These are phyloP conservation scores for Amanita molliuscula DNA, from an alignment of 768 basidiomycete genomes.

Conservation along the genomic window DNA sequence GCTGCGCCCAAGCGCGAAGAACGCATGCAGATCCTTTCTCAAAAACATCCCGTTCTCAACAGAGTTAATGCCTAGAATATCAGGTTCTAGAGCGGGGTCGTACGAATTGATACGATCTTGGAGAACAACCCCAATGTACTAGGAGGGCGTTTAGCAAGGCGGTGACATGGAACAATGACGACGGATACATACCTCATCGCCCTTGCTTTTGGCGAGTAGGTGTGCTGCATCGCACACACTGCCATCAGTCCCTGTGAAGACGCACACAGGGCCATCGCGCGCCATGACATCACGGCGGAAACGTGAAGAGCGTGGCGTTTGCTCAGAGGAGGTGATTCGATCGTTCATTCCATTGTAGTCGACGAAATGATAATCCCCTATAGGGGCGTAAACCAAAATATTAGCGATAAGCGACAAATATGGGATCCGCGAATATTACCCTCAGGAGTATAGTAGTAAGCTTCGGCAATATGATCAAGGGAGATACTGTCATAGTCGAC, in stretches of 20 bases:
- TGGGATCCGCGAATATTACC: conserved; percentile 5
- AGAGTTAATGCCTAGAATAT: no score
- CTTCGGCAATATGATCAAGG: neutral
- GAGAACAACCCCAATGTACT: no score
- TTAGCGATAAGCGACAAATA: neutral
- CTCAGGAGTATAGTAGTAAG: conserved; percentile 11
- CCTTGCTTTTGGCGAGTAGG: conserved; percentile 8
- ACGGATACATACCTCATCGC: conserved; percentile 7
- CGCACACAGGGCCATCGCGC: conserved; percentile 5
- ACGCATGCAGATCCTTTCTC: neutral
- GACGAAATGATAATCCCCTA: conserved; percentile 8
- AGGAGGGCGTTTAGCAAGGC: conserved; percentile 1
- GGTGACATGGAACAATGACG: conserved; percentile 2
- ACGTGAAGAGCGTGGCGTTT: neutral
- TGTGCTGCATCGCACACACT: conserved; percentile 3
- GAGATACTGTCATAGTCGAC: conserved; percentile 10
- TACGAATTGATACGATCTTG: no score
- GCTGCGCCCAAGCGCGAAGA: neutral
- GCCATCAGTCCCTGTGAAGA: conserved; percentile 4
- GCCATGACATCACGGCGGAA: conserved; percentile 2
- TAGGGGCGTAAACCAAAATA: neutral
- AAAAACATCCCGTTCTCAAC: conserved; percentile 8
- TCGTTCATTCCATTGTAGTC: conserved; percentile 10
- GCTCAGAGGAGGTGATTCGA: conserved; percentile 10
- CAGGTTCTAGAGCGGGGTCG: no score